Evolutionary conservation across 164 flowering plant genomes (phyloP), one percentile per base, ranked within the genome.

Genomic region (Chimonanthus salicifolius): DNA sequence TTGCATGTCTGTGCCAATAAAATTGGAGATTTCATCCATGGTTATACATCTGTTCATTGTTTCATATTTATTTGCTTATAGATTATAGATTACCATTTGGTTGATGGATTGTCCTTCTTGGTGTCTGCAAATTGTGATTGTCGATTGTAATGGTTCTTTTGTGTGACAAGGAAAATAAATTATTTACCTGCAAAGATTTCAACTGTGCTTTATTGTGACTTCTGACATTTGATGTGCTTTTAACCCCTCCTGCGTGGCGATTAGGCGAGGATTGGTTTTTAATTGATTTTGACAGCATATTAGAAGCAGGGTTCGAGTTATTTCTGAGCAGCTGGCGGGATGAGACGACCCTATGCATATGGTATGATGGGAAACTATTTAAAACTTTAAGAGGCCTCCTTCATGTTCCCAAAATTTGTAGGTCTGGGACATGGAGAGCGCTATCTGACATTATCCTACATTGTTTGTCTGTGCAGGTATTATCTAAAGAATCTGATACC

Each of bases 361-460:
- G 79, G 79, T 76, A 94, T 87, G 96, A 82, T 86, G 84, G 96
- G 96, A 84, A 81, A 74, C 64, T 78, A 76, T 87, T 76, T 82
- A 81, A 76, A 82, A 72, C 73, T 84, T 88, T 79, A 77, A 74
- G 84, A 75, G 81, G 78, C 80, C 75, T 69, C 82, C 82, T 58
- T 70, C 77, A 78, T 71, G 77, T 67, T 16, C 75, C 72, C 68
- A 20, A 46, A 4, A 47, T 33, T 62, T 69, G 6, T 73, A 66
- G 75, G 68, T 67, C 69, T 3, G 71, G 78, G 74, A 47, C 78
- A 73, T 70, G 80, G 74, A 75, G 74, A 64, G 70, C 66, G 62
- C 68, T 48, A 58, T 11, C 48, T 67, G 33, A 47, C 68, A 64
- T 71, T 77, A 2, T 44, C n/a, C 69, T 75, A 67, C 3, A 45